Conservation (phyloP, 2,329 filamentous ascomycete species). For the Fusarium sp. region DNA sequence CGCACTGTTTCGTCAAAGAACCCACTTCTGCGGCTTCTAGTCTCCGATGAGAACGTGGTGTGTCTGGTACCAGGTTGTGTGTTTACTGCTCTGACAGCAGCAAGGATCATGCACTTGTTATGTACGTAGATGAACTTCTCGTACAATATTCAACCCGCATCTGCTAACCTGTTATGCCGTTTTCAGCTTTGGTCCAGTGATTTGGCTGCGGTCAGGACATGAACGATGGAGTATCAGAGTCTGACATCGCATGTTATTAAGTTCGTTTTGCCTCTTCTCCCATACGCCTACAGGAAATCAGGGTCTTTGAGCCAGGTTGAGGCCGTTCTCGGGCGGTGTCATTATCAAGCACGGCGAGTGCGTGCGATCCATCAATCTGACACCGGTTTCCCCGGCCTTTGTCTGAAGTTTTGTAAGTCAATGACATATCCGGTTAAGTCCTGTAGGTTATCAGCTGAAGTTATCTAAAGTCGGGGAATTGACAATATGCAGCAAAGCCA, state of each 20-base stretch:
- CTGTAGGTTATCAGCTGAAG: constrained; percentile 8
- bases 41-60: constrained; percentile 20
- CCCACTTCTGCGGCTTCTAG: constrained; percentile 27
- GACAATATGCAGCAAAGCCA: constrained; percentile 6
- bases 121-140: constrained; percentile 5
- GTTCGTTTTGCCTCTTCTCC: constrained; percentile 12
- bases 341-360: constrained; percentile 7
- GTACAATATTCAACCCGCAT: constrained; percentile 15
- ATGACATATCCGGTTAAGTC: constrained; percentile 2
- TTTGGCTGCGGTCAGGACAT: constrained; percentile 14
- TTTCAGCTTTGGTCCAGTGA: constrained; percentile 18
- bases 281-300: constrained; percentile 4
- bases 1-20: constrained; percentile 13
- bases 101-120: constrained; percentile 10
- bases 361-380: constrained; percentile 16
- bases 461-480: not conserved
- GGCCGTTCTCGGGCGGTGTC: constrained; percentile 10
- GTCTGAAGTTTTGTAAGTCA: not conserved
- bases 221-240: constrained; percentile 17
- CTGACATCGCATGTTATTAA: constrained; percentile 30
- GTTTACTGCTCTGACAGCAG: constrained; percentile 1
- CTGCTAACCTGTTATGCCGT: constrained; percentile 18
- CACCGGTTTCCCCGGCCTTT: constrained; percentile 18
- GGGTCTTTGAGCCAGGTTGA: constrained; percentile 13
- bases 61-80: not conserved